phyloP scores from a whole-genome alignment of 306 rosid species.

The Canavalia ensiformis region DNA sequence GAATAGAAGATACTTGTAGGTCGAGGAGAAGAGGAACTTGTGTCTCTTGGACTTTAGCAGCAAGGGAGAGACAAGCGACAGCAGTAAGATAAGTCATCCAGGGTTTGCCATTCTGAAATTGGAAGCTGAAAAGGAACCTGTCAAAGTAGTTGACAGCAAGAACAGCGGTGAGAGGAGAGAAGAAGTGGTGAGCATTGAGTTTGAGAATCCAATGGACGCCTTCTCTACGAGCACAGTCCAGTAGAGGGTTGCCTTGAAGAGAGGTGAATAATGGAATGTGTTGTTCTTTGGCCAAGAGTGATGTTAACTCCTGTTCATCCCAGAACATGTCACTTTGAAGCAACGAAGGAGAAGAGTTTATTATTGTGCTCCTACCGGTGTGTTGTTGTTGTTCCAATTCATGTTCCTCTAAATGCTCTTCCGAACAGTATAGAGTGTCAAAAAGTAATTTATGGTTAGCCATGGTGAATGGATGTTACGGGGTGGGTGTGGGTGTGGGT shows the following conservation, averaged over 20 bases:
- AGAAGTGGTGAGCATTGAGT: slow-evolving; percentile 69
- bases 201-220: slow-evolving; percentile 80
- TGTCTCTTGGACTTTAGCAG: slow-evolving; percentile 92
- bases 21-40: slow-evolving; percentile 83
- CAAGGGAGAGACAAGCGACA: slow-evolving; percentile 84
- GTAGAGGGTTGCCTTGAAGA: slow-evolving; percentile 33
- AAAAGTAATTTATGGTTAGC: slow-evolving; percentile 55
- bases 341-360: slow-evolving; percentile 42
- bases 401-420: slow-evolving; percentile 68
- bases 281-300: slow-evolving; percentile 66
- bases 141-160: slow-evolving; percentile 86
- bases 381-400: slow-evolving; percentile 30
- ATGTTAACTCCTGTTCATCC: slow-evolving; percentile 75
- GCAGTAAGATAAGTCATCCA: slow-evolving; percentile 93
- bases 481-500: slow-evolving; percentile 9
- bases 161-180: slow-evolving; percentile 78
- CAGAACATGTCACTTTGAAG: slow-evolving; percentile 73
- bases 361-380: not conserved
- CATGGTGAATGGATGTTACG: slow-evolving; percentile 57
- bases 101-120: slow-evolving; percentile 68
- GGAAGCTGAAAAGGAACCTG: slow-evolving; percentile 66
- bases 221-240: slow-evolving; percentile 63
- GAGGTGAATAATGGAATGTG: slow-evolving; percentile 47
- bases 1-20: slow-evolving; percentile 62
- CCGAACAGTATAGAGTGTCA: slow-evolving; percentile 80